These are phyloP conservation scores for Plasmodium inui DNA, from an alignment of 169 alveolate genomes.

Conservation along the genomic window DNA sequence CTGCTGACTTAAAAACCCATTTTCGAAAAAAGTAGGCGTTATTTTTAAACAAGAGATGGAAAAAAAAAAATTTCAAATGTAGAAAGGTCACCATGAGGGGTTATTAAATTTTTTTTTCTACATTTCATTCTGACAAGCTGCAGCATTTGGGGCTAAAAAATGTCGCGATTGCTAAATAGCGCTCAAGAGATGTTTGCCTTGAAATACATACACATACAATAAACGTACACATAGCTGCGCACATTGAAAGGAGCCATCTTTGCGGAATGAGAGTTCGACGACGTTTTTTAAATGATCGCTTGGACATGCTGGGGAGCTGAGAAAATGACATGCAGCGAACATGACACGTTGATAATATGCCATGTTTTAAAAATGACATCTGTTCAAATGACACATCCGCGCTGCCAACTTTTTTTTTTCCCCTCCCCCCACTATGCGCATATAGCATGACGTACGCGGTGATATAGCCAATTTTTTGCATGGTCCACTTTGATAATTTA, in stretches of 20 bases:
- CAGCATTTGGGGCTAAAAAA: neutral
- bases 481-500: slow-evolving; percentile 3
- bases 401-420: neutral
- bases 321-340: neutral
- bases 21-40: neutral
- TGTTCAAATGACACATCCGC: neutral
- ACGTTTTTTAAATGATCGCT: neutral
- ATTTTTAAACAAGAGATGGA: neutral
- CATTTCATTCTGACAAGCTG: slow-evolving; percentile 4
- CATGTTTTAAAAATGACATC: neutral
- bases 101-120: neutral
- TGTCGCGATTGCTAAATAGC: neutral
- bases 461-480: slow-evolving; percentile 8
- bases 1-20: neutral
- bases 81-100: neutral
- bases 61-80: neutral
- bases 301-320: neutral
- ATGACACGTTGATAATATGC: neutral
- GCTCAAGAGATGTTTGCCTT: neutral
- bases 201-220: neutral
- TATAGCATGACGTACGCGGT: neutral
- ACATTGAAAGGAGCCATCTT: neutral
- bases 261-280: neutral
- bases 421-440: neutral
- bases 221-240: slow-evolving; percentile 1